Base-by-base conservation (phyloP, 306 rosid species). In the Corylus heterophylla region DNA sequence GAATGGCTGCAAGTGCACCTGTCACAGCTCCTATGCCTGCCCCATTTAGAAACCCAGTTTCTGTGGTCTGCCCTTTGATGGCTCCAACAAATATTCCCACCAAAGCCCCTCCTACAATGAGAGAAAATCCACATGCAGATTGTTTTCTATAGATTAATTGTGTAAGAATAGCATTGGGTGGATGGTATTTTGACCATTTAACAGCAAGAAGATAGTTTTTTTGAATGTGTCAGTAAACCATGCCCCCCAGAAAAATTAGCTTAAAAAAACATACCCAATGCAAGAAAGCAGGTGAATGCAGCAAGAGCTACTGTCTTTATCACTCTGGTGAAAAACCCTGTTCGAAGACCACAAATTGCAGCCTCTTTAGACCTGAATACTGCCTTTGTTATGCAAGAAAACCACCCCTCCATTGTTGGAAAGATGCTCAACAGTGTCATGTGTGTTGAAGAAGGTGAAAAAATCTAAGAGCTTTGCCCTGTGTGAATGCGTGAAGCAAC, bases 51-150 rank as follows among this genome's bases (percentile, higher is more conserved):
- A 83, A 78, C 27, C 89, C 89, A 22, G 83, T 84, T 76, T 83
- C 89, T 73, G 87, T 81, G 4, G 83, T 83, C 69, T 88, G 91
- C 37, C 89, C 91, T 77, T 77, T 79, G 63, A 88, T 64, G 68
- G 91, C 89, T 39, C 91, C 91, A 75, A 81, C 50, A 35, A 79
- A 56, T 31, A 74, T 51, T 54, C 89, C 91, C 75, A 79, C 64
- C 2, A 74, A 1, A 50, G 87, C 87, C 42, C 91, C 91, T 37
- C 87, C 91, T 88, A 35, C 54, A 81, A 25, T 67, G 7, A 42
- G 45, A 42, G 45, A 42, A 42, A 42, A 42, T 42, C 1, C 45
- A 6, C 45, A 42, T 42, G 45, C 45, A 42, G 45, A 42, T 42
- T 42, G 7, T 42, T 42, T 42, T 42, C 45, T 42, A 42, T 5